Conservation (phyloP, 306 rosid genomes). For the Abrus precatorius region DNA sequence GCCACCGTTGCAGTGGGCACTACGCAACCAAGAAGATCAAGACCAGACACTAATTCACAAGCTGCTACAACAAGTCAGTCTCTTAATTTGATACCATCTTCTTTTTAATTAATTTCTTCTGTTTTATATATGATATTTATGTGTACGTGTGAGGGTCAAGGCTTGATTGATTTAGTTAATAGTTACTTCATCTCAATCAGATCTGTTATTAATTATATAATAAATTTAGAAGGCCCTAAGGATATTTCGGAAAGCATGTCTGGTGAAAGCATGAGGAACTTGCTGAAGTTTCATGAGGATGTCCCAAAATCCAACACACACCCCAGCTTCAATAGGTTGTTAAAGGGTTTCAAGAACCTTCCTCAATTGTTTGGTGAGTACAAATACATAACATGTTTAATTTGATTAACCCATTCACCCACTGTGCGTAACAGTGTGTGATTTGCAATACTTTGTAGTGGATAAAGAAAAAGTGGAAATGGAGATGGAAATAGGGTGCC, state of each 20-base stretch:
- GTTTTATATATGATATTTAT: too few species aligned
- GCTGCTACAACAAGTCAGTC: conserved; percentile 57
- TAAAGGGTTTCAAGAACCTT: conserved; percentile 75
- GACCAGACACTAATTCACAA: conserved; percentile 47
- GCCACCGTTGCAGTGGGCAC: conserved; percentile 64
- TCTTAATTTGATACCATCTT: neutral
- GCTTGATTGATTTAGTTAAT: neutral
- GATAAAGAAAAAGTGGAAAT: conserved; percentile 61
- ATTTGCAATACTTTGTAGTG: conserved; percentile 30
- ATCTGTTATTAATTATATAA: neutral
- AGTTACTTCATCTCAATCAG: neutral
- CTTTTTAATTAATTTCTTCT: too few species aligned
- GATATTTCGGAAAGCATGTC: conserved; percentile 46
- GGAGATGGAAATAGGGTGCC: conserved; percentile 71
- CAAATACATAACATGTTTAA: neutral
- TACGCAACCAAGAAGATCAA: conserved; percentile 59
- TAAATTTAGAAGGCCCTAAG: conserved; percentile 47
- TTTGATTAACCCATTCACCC: neutral
- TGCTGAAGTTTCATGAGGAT: conserved; percentile 29
- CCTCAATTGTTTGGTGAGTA: conserved; percentile 53
- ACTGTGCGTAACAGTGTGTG: neutral
- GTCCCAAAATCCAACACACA: conserved; percentile 60
- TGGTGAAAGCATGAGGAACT: conserved; percentile 52
- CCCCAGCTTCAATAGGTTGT: conserved; percentile 59
- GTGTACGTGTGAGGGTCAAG: neutral